Conservation (phyloP, 805 yeast genomes). For the Ogataea naganishii region DNA sequence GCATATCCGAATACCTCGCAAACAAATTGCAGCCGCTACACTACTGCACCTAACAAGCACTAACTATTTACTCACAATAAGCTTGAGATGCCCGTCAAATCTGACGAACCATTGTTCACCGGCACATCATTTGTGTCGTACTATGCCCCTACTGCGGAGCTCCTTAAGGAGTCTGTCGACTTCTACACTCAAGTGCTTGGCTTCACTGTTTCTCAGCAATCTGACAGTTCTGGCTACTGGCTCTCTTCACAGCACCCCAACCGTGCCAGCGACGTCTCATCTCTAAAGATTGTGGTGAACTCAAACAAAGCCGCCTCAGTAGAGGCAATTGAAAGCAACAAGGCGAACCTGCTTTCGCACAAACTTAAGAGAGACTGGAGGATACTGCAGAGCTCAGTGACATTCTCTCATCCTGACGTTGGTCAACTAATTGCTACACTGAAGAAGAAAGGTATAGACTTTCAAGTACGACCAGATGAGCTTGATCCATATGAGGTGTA, state of each 20-base stretch:
- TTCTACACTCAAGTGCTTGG: constrained; percentile 49
- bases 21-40: too few species aligned
- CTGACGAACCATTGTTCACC: constrained; percentile 37
- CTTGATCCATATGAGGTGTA: constrained; percentile 69
- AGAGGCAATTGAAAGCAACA: constrained; percentile 16
- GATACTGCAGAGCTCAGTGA: constrained; percentile 32
- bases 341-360: constrained; percentile 19
- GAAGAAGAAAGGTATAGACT: constrained; percentile 21
- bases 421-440: constrained; percentile 28
- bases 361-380: constrained; percentile 38
- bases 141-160: constrained; percentile 38
- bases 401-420: constrained; percentile 37
- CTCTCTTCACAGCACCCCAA: constrained; percentile 16
- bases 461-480: constrained; percentile 63
- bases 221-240: constrained; percentile 20
- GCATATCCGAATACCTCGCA: too few species aligned
- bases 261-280: constrained; percentile 16
- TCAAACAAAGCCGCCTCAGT: constrained; percentile 16
- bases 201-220: constrained; percentile 22
- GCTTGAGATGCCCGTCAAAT: constrained; percentile 11
- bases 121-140: constrained; percentile 46
- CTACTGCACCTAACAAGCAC: too few species aligned
- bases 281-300: constrained; percentile 17
- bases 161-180: constrained; percentile 35
- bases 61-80: too few species aligned